phyloP scores from a whole-genome alignment of 2,329 filamentous ascomycete species.

The Karstenula rhodostoma region DNA sequence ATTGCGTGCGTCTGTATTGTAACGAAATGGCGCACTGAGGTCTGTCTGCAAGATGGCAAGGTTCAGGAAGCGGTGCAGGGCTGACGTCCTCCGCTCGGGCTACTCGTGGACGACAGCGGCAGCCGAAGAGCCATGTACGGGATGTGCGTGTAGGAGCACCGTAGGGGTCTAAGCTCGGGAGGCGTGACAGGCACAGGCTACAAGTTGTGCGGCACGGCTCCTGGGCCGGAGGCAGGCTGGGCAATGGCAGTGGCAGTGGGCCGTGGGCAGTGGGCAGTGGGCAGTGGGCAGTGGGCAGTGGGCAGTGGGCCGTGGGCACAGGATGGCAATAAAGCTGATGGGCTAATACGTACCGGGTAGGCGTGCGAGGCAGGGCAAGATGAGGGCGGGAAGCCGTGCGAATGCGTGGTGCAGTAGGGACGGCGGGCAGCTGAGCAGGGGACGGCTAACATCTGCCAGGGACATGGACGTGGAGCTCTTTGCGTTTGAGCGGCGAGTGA shows the following conservation, averaged over 20 bases:
- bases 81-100: slow-evolving; percentile 48
- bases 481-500: slow-evolving; percentile 45
- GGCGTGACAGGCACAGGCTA: slow-evolving; percentile 40
- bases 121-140: slow-evolving; percentile 42
- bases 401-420: slow-evolving; percentile 28
- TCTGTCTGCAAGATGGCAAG: slow-evolving; percentile 47
- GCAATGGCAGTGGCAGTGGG: too few relatives aligned
- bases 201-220: slow-evolving; percentile 37
- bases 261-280: too few relatives aligned
- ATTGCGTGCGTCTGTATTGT: slow-evolving; percentile 45
- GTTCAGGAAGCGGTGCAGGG: slow-evolving; percentile 48
- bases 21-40: slow-evolving; percentile 42
- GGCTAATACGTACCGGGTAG: slow-evolving; percentile 37
- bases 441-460: slow-evolving; percentile 40
- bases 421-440: slow-evolving; percentile 31
- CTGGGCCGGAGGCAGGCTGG: slow-evolving; percentile 34
- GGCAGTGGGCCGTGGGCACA: too few relatives aligned
- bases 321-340: slow-evolving; percentile 44
- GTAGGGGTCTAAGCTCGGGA: slow-evolving; percentile 27
- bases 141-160: slow-evolving; percentile 32
- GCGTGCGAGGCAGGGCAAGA: slow-evolving; percentile 29
- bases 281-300: too few relatives aligned
- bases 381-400: slow-evolving; percentile 37
- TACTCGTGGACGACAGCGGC: slow-evolving; percentile 42
- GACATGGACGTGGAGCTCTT: slow-evolving; percentile 48